Evolutionary conservation across 2,329 filamentous ascomycete genomes (phyloP).

Genomic region (Nakataea oryzae): DNA sequence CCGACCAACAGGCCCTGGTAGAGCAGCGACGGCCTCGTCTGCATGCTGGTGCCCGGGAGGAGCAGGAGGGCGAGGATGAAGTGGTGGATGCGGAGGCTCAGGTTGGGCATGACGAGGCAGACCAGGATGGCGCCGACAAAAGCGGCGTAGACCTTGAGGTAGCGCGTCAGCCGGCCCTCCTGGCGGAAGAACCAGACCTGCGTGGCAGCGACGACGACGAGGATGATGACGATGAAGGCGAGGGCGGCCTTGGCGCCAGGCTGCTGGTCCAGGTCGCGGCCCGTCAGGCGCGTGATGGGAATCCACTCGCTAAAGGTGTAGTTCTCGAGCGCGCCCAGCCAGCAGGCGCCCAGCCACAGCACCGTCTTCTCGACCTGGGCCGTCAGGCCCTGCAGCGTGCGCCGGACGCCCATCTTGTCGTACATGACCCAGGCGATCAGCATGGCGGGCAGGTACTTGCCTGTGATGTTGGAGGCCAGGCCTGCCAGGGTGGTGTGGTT

Average conservation of each 20-base stretch:
- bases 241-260: slow-evolving; percentile 81
- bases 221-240: slow-evolving; percentile 61
- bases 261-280: slow-evolving; percentile 79
- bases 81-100: slow-evolving; percentile 85
- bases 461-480: slow-evolving; percentile 67
- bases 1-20: slow-evolving; percentile 88
- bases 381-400: slow-evolving; percentile 59
- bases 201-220: slow-evolving; percentile 56
- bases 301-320: slow-evolving; percentile 84
- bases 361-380: slow-evolving; percentile 86
- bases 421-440: slow-evolving; percentile 86
- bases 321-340: slow-evolving; percentile 86
- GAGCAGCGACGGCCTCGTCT: slow-evolving; percentile 72
- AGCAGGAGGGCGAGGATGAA: slow-evolving; percentile 84
- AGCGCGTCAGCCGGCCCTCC: slow-evolving; percentile 69
- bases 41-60: slow-evolving; percentile 78
- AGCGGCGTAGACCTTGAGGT: slow-evolving; percentile 66
- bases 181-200: slow-evolving; percentile 82
- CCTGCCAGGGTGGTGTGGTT: slow-evolving; percentile 53
- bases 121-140: slow-evolving; percentile 58
- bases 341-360: slow-evolving; percentile 81
- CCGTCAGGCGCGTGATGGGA: slow-evolving; percentile 83
- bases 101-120: slow-evolving; percentile 60
- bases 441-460: slow-evolving; percentile 74
- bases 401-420: slow-evolving; percentile 66